A percentile compares a stretch with the other conserved stretches of the same genome.
Conservation (phyloP, 2,329 filamentous ascomycete genomes). For the Pseudogymnoascus sp. region DNA sequence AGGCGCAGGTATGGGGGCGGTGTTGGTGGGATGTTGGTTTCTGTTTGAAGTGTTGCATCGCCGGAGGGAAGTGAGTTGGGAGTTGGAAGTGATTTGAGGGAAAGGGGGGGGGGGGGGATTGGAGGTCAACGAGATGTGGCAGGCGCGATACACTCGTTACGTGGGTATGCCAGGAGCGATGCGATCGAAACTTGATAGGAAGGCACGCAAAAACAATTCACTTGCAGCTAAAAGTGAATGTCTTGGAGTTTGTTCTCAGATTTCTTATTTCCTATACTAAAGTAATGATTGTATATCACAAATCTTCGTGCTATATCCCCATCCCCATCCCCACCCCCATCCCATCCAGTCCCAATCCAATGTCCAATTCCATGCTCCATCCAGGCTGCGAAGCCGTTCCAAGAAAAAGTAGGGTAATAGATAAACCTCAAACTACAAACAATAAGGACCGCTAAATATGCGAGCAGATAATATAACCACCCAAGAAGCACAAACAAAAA, state of each 20-base stretch:
- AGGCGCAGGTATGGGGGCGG: not conserved
- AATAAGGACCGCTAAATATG: not conserved
- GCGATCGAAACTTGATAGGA: not conserved
- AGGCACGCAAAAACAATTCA: not conserved
- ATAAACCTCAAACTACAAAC: not conserved
- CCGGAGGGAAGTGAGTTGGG: not conserved
- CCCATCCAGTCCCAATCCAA: not conserved
- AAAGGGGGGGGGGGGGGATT: not conserved
- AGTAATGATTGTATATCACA: slow-evolving; percentile 2
- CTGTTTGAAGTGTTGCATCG: not conserved
- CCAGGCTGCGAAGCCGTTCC: not conserved
- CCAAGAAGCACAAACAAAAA: not conserved
- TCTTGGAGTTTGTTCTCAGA: not conserved
- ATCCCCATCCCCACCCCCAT: not conserved
- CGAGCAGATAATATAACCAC: not conserved
- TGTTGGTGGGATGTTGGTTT: not conserved
- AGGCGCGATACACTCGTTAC: not conserved
- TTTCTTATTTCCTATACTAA: not conserved
- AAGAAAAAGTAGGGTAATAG: slow-evolving; percentile 1
- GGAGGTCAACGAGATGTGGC: too few relatives aligned
- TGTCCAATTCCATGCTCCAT: not conserved
- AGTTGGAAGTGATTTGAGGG: not conserved
- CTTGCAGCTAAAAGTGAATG: not conserved
- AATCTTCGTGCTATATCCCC: not conserved
- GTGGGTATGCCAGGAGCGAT: not conserved